Evolutionary conservation across 83 land plant species (phyloP).

Genomic region (Thuja plicata): DNA sequence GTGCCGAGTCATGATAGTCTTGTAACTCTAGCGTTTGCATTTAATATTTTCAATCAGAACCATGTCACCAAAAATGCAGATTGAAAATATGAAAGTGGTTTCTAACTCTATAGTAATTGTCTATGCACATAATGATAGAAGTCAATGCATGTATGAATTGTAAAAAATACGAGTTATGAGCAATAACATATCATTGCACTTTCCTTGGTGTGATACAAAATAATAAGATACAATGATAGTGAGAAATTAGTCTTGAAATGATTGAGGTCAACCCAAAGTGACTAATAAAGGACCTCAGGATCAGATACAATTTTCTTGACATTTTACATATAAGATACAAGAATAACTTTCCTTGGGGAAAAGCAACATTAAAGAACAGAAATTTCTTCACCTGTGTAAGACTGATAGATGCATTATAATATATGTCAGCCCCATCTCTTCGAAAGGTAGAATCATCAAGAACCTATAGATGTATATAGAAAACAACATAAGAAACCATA

Average conservation of each 20-base stretch:
- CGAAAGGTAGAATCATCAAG: slow-evolving; percentile 43
- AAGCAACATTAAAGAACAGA: neutral
- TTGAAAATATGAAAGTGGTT: too few relatives aligned
- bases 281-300: neutral
- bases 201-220: neutral
- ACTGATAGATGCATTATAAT: slow-evolving; percentile 51
- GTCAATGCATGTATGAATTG: neutral
- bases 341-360: neutral
- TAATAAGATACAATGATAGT: neutral
- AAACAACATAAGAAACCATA: neutral
- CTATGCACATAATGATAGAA: neutral
- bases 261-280: neutral
- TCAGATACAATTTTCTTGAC: neutral
- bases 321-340: neutral
- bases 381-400: slow-evolving; percentile 49
- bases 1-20: too few relatives aligned
- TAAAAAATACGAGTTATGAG: neutral
- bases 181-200: neutral
- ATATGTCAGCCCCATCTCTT: slow-evolving; percentile 64
- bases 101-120: neutral
- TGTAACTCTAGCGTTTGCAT: too few relatives aligned
- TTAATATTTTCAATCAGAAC: too few relatives aligned
- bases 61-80: too few relatives aligned
- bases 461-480: slow-evolving; percentile 33
- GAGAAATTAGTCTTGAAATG: neutral